These are phyloP conservation scores for Astrocystis sublimbata DNA, from an alignment of 495 filamentous ascomycete genomes.

Conservation along the genomic window DNA sequence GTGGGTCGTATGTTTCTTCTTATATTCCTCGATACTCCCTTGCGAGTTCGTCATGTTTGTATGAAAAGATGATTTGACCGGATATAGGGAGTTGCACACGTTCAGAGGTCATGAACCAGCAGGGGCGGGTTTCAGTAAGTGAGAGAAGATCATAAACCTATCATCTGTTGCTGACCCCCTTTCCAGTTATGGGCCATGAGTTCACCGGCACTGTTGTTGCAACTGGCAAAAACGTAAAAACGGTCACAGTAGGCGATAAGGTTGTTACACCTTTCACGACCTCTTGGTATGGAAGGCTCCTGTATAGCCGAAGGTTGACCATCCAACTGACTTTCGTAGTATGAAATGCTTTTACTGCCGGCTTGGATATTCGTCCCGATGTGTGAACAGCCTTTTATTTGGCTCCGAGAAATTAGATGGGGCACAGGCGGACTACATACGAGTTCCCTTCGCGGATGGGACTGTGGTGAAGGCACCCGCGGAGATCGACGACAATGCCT, in stretches of 20 bases:
- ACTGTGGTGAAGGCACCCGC: constrained; percentile 76
- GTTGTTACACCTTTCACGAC: constrained; percentile 84
- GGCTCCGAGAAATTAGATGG: constrained; percentile 76
- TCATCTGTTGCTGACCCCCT: no score
- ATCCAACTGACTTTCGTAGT: constrained; percentile 42
- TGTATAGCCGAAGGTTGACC: not conserved
- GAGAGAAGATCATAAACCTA: no score
- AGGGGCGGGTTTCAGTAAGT: constrained; percentile 42
- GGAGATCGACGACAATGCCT: constrained; percentile 70
- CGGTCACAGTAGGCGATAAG: constrained; percentile 71
- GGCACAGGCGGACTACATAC: constrained; percentile 87
- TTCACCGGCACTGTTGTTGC: constrained; percentile 77
- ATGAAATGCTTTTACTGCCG: constrained; percentile 89
- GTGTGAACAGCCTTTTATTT: constrained; percentile 72
- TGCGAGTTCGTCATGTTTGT: constrained; percentile 9
- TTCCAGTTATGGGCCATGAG: constrained; percentile 76
- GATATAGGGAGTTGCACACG: constrained; percentile 78
- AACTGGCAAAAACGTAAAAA: constrained; percentile 66
- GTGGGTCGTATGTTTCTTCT: constrained; percentile 70
- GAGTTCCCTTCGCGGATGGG: constrained; percentile 81
- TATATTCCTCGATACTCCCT: not conserved
- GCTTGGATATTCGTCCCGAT: constrained; percentile 79
- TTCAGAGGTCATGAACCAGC: constrained; percentile 79
- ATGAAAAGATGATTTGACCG: constrained; percentile 8
- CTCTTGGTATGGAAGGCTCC: constrained; percentile 66